phyloP scores from a whole-genome alignment of 2,329 filamentous ascomycete species.

The Aureobasidium zeae region DNA sequence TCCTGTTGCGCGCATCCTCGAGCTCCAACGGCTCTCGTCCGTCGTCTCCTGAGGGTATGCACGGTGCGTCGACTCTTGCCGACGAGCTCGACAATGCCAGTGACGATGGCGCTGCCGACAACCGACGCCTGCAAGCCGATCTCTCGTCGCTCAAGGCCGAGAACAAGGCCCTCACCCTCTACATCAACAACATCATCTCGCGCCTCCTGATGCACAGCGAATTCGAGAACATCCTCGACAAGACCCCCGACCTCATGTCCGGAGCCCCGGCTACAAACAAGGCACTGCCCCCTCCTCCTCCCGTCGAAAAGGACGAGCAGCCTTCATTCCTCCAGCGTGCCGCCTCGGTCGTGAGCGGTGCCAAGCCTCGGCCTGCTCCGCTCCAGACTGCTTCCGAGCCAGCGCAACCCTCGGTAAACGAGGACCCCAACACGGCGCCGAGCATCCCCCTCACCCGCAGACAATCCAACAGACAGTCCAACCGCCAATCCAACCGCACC shows the following conservation, averaged over 20 bases:
- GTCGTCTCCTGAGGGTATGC: constrained; percentile 29
- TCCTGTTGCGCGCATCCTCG: constrained; percentile 57
- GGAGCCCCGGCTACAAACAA: constrained; percentile 53
- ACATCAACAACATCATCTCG: constrained; percentile 99
- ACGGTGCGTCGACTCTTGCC: constrained; percentile 56
- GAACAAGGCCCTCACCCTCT: constrained; percentile 93
- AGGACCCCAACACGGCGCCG: constrained; percentile 64
- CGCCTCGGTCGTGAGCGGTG: constrained; percentile 47
- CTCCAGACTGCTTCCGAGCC: constrained; percentile 19
- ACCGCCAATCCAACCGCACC: constrained; percentile 43
- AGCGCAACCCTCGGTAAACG: constrained; percentile 28
- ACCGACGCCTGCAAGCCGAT: constrained; percentile 56
- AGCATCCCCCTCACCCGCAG: constrained; percentile 60
- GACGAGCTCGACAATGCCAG: constrained; percentile 67
- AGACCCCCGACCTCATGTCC: constrained; percentile 56
- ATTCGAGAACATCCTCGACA: constrained; percentile 87
- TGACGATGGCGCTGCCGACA: constrained; percentile 49
- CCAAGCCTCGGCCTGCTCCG: constrained; percentile 28
- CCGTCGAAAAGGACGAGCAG: constrained; percentile 43
- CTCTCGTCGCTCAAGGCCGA: constrained; percentile 75
- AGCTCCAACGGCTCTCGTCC: constrained; percentile 22
- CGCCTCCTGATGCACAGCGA: constrained; percentile 88
- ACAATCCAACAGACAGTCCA: constrained; percentile 45
- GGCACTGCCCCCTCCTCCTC: constrained; percentile 68
- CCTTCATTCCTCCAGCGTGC: constrained; percentile 47